These are phyloP conservation scores for Picochlorum sp. DNA, from an alignment of 139 green algal genomes.

Conservation along the genomic window DNA sequence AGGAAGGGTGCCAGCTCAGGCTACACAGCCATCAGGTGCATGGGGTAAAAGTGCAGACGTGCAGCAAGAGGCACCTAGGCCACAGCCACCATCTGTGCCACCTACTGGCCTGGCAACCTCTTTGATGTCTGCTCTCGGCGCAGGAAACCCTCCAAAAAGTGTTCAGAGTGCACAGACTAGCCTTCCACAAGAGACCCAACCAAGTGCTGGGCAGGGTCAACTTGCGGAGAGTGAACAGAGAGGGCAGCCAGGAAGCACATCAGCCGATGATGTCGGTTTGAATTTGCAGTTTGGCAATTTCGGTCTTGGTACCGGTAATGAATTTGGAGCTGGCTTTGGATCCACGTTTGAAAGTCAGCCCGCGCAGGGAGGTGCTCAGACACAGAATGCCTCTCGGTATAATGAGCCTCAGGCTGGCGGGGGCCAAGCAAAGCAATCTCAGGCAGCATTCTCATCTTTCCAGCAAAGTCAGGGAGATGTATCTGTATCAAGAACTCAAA, in stretches of 20 bases:
- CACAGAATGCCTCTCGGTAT: constrained; percentile 14
- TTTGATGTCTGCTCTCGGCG: constrained; percentile 21
- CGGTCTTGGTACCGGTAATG: constrained; percentile 19
- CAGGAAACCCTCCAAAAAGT: constrained; percentile 5
- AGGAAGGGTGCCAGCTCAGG: background rate
- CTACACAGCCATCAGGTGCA: constrained; percentile 7
- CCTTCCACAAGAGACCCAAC: background rate
- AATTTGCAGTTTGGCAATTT: constrained; percentile 43
- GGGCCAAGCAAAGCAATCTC: constrained; percentile 1
- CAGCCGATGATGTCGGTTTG: constrained; percentile 18
- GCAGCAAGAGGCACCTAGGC: background rate
- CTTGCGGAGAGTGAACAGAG: background rate
- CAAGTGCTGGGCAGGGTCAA: constrained; percentile 22
- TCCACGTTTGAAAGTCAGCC: constrained; percentile 5
- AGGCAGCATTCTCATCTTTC: background rate
- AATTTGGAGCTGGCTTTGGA: constrained; percentile 19
- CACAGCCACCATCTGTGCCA: constrained; percentile 9
- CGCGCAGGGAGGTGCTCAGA: constrained; percentile 7
- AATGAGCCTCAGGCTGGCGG: constrained; percentile 11
- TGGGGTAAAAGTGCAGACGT: constrained; percentile 23
- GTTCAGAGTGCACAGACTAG: constrained; percentile 1
- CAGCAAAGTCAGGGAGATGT: background rate
- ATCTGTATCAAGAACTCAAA: background rate
- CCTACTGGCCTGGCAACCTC: background rate
- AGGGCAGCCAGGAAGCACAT: constrained; percentile 4